Conservation (phyloP, 441 rosid genomes). For the Cnidoscolus chayamansa region DNA sequence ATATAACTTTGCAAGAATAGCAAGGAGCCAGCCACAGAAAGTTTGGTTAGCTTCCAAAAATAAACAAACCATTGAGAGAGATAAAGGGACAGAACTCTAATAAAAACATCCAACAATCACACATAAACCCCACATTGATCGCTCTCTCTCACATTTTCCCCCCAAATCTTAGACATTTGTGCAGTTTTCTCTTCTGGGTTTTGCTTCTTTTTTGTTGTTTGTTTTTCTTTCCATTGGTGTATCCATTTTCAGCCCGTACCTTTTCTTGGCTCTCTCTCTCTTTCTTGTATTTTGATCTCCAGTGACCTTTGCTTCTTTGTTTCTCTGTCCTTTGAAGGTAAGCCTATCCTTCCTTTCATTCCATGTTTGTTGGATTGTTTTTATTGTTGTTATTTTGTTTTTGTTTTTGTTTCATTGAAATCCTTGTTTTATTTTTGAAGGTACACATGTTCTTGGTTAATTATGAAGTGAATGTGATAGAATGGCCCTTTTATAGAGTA, state of each 20-base stretch:
- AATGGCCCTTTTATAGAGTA: background rate
- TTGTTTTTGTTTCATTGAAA: background rate
- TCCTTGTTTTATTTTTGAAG: background rate
- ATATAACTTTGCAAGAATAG: constrained; percentile 9
- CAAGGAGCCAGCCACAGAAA: background rate
- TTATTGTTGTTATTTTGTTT: background rate
- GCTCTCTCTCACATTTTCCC: constrained; percentile 19
- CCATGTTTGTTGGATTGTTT: background rate
- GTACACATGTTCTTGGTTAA: background rate
- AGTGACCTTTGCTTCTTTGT: background rate
- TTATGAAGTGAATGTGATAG: background rate
- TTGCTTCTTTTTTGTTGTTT: background rate
- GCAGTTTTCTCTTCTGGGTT: background rate
- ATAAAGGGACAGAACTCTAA: background rate
- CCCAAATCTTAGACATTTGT: background rate
- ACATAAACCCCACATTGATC: constrained; percentile 12
- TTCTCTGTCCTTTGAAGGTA: constrained; percentile 4
- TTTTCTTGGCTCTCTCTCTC: constrained; percentile 7
- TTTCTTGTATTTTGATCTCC: background rate
- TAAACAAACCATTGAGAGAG: background rate
- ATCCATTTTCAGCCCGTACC: background rate
- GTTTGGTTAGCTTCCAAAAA: background rate
- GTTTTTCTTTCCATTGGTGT: background rate
- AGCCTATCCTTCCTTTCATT: background rate
- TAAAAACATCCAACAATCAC: background rate